Evolutionary conservation across 2,329 filamentous ascomycete genomes (phyloP).

Genomic region (Botryotinia calthae): DNA sequence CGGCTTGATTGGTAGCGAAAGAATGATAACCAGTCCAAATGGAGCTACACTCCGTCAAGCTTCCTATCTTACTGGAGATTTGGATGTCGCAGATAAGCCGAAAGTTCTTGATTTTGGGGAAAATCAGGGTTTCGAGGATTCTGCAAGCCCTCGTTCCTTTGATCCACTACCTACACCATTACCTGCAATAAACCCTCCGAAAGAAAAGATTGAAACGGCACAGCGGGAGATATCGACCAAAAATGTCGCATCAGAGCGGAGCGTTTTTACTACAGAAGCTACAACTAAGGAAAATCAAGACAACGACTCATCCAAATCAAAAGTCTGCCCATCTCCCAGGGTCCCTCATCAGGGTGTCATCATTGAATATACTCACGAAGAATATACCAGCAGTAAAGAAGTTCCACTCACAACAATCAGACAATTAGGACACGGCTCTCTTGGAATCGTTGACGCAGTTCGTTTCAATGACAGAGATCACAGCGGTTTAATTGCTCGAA

Average conservation of each 20-base stretch:
- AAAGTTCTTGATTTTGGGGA: background rate
- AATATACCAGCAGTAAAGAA: slow-evolving; percentile 22
- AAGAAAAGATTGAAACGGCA: background rate
- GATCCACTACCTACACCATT: background rate
- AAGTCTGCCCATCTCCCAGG: background rate
- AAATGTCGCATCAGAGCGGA: background rate
- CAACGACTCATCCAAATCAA: background rate
- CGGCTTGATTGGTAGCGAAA: background rate
- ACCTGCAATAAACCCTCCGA: background rate
- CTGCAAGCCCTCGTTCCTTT: no score
- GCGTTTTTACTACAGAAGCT: background rate
- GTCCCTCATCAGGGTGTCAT: background rate
- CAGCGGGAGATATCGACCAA: background rate
- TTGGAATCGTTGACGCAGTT: slow-evolving; percentile 26
- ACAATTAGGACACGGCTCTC: slow-evolving; percentile 26
- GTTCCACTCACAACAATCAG: slow-evolving; percentile 22
- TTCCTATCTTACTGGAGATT: background rate
- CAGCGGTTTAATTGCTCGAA: slow-evolving; percentile 22
- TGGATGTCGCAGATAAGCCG: background rate
- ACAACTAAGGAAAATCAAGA: background rate
- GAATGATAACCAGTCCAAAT: no score
- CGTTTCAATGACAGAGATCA: background rate
- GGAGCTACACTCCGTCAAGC: background rate
- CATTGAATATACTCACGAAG: slow-evolving; percentile 19
- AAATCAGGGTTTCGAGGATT: background rate